A percentile compares a stretch with the other conserved stretches of the same genome.
These are phyloP conservation scores for Rhynchospora breviuscula DNA, from an alignment of 176 grass and related monocot genomes.

Conservation along the genomic window DNA sequence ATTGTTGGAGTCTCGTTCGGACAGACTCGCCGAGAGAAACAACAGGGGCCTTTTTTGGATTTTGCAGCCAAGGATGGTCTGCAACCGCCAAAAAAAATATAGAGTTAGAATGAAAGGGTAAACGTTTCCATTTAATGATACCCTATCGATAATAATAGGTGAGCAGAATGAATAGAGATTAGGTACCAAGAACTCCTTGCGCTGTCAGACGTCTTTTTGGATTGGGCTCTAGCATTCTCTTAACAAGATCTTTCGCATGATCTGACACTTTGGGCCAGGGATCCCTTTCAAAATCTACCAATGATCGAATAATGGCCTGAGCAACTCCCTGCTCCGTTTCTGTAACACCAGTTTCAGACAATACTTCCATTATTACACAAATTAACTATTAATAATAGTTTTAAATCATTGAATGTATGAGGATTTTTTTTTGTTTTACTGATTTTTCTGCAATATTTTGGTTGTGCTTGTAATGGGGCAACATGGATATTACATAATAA, in stretches of 20 bases:
- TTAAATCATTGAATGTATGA: neutral
- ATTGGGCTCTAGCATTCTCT: conserved; percentile 74
- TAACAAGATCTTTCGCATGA: conserved; percentile 82
- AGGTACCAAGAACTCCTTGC: conserved; percentile 67
- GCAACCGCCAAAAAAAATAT: neutral
- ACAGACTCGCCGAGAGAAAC: conserved; percentile 58
- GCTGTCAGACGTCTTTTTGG: conserved; percentile 57
- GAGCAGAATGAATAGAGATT: neutral
- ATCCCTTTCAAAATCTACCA: conserved; percentile 77
- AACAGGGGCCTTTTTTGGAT: conserved; percentile 49
- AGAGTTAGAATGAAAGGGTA: neutral
- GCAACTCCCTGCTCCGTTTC: conserved; percentile 89
- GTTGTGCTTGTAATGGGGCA: neutral
- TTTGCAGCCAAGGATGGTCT: conserved; percentile 88
- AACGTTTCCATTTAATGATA: neutral
- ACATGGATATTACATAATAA: no score
- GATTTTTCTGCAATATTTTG: neutral
- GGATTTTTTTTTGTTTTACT: neutral
- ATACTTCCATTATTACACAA: conserved; percentile 18
- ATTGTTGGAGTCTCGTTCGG: conserved; percentile 54
- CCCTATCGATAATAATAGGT: neutral
- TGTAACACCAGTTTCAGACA: conserved; percentile 25
- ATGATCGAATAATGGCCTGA: conserved; percentile 74
- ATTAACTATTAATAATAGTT: neutral
- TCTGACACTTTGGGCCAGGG: conserved; percentile 85